Evolutionary conservation across 1,284 basidiomycete species (phyloP), one percentile per base, ranked within the genome.

Genomic region (Fomitopsis betulina): DNA sequence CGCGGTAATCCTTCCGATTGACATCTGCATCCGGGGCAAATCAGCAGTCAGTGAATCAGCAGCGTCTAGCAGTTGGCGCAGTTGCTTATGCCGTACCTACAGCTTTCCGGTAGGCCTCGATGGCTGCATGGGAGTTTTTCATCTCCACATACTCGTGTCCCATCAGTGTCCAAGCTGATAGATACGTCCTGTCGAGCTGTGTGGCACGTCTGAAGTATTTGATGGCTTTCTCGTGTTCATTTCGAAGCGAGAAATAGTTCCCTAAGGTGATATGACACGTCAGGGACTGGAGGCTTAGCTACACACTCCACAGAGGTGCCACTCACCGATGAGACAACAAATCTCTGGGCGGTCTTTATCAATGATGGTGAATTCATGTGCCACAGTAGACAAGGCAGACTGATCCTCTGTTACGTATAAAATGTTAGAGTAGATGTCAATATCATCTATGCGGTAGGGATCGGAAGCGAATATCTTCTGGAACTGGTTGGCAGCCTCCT

Each of bases 131-230:
- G 17, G 94, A 94, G 74, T 99, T 99, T 75, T 98, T 98, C 83
- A 98, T 87, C 76, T 99, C 97, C 56, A 99, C 91, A 69, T 94
- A 99, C 73, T 98, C 97, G 73, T 99, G 97, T 0, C 97, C 97
- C 89, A 99, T 94, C 61, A 99, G 74, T n/a, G 96, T 98, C 97
- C 97, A 99, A 4, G 97, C 97, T 3, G 94, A 91, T 23, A 98
- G 80, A 73, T 96, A 99, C 5, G 93, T 94, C 61, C 91, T 84
- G 73, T 99, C 96, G 53, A 99, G 84, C 66, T 96, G 89, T 19
- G 96, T 91, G 9, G 96, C 96, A 58, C 96, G 85, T 64, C 90
- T 85, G 75, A 99, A 99, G 72, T 98, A 97, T 67, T 91, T 91
- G 67, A 98, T 90, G 0, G 97, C 95, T 71, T 96, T 96, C 67